Percentiles rank a stretch among this genome's conserved stretches.
These are phyloP conservation scores for Primulina huaijiensis DNA, from an alignment of 257 asterid genomes.

Conservation along the genomic window DNA sequence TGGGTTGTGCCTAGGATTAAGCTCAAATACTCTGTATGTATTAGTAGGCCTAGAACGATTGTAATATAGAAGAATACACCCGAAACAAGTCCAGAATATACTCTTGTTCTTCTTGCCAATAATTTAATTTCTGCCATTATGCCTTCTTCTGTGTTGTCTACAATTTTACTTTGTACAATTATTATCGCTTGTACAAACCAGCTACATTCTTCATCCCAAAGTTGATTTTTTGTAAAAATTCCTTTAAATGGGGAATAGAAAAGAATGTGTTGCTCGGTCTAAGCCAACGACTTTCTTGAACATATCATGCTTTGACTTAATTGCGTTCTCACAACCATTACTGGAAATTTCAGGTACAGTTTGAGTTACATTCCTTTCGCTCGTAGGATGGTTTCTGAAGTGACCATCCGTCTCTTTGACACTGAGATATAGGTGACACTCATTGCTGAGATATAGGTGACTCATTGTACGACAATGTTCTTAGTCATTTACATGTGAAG, in stretches of 20 bases:
- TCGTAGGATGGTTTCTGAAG: slow-evolving; percentile 75
- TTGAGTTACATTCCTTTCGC: slow-evolving; percentile 92
- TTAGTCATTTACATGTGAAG: slow-evolving; percentile 19
- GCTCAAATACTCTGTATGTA: too few species aligned
- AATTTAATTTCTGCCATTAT: too few species aligned
- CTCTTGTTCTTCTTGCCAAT: too few species aligned
- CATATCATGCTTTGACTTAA: too few species aligned
- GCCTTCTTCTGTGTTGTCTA: too few species aligned
- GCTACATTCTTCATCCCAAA: background rate
- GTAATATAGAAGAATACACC: too few species aligned
- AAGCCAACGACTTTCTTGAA: background rate
- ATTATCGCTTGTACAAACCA: background rate
- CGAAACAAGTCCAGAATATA: too few species aligned
- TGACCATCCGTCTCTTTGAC: slow-evolving; percentile 85
- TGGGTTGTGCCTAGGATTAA: too few species aligned
- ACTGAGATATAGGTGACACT: slow-evolving; percentile 63
- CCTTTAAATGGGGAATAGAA: background rate
- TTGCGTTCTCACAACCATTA: slow-evolving; percentile 10
- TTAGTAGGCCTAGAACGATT: too few species aligned
- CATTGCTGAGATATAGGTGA: slow-evolving; percentile 58
- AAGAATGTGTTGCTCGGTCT: background rate
- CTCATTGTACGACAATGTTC: slow-evolving; percentile 18
- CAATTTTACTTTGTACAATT: background rate
- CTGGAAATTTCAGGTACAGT: slow-evolving; percentile 77
- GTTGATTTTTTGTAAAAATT: background rate